Evolutionary conservation across 139 green algal species (phyloP).

Genomic region (Chlamydomonas sphaeroides): DNA sequence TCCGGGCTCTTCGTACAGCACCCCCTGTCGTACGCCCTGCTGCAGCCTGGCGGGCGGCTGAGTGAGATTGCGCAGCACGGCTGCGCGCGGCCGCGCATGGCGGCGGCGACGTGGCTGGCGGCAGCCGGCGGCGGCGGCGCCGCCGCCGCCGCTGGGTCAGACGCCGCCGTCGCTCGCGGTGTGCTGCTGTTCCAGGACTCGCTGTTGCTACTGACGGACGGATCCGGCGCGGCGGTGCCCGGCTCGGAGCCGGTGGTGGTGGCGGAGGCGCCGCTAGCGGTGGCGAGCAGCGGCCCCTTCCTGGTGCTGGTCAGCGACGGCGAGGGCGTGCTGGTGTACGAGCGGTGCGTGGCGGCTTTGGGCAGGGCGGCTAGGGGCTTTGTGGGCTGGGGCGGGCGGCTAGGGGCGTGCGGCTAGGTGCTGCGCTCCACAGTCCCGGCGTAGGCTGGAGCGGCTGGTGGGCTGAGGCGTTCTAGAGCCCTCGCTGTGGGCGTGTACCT

Average conservation of each 20-base stretch:
- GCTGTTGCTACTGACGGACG: slow-evolving; percentile 37
- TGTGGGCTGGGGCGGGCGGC: no score
- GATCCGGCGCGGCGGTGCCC: background rate
- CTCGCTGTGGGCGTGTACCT: no score
- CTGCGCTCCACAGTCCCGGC: no score
- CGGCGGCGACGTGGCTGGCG: background rate
- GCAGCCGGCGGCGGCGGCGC: background rate
- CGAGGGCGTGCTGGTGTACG: slow-evolving; percentile 8
- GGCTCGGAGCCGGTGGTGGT: slow-evolving; percentile 50
- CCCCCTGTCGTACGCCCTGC: background rate
- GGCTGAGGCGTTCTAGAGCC: no score
- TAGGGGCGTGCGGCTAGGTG: no score
- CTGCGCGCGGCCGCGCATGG: slow-evolving; percentile 9
- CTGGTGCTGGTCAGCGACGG: slow-evolving; percentile 44
- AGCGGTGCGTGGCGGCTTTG: background rate
- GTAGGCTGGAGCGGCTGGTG: no score
- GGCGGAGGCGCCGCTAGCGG: slow-evolving; percentile 41
- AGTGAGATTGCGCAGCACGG: slow-evolving; percentile 23
- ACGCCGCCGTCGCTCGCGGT: background rate
- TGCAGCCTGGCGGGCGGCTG: slow-evolving; percentile 11
- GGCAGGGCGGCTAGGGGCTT: no score
- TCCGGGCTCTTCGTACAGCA: slow-evolving; percentile 14
- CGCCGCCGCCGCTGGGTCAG: background rate
- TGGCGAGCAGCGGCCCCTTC: slow-evolving; percentile 37
- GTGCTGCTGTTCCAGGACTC: slow-evolving; percentile 27